Conservation (phyloP, 2,329 filamentous ascomycete species). For the Aureobasidium vineae region DNA sequence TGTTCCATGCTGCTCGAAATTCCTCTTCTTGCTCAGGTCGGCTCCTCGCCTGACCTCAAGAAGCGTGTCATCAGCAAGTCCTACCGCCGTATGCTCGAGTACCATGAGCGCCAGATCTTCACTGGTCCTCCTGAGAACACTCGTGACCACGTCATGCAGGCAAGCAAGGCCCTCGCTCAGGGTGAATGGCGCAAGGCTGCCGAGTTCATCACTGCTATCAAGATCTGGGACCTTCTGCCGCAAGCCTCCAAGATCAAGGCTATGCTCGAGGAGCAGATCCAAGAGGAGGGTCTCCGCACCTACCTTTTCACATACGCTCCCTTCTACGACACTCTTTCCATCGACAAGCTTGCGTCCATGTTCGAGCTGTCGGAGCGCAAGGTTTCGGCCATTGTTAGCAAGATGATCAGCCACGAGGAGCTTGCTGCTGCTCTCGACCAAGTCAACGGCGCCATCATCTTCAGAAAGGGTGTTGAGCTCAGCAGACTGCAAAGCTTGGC, state of each 20-base stretch:
- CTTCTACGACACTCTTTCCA: slow-evolving; percentile 94
- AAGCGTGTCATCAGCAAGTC: slow-evolving; percentile 99
- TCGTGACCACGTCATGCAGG: slow-evolving; percentile 98
- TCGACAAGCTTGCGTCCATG: slow-evolving; percentile 84
- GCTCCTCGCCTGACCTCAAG: slow-evolving; percentile 93
- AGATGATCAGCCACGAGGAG: slow-evolving; percentile 99
- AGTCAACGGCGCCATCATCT: slow-evolving; percentile 95
- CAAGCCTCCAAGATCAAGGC: slow-evolving; percentile 89
- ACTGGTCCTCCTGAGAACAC: slow-evolving; percentile 98
- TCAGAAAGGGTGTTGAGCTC: slow-evolving; percentile 98
- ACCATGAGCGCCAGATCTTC: slow-evolving; percentile 99
- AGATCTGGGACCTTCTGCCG: slow-evolving; percentile 99
- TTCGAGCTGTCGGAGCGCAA: slow-evolving; percentile 91
- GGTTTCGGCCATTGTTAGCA: slow-evolving; percentile 91
- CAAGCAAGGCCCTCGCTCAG: slow-evolving; percentile 91
- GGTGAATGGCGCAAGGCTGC: slow-evolving; percentile 99
- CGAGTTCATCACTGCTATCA: slow-evolving; percentile 92
- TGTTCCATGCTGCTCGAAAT: slow-evolving; percentile 99
- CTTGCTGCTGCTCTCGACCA: slow-evolving; percentile 94
- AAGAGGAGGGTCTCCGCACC: slow-evolving; percentile 95
- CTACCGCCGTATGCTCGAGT: slow-evolving; percentile 98
- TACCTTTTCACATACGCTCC: slow-evolving; percentile 99
- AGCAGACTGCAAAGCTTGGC: slow-evolving; percentile 93
- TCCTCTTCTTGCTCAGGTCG: slow-evolving; percentile 91
- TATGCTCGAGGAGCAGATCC: slow-evolving; percentile 97